Evolutionary conservation across 2,329 filamentous ascomycete species (phyloP).

Genomic region (Penicillium sclerotiorum): DNA sequence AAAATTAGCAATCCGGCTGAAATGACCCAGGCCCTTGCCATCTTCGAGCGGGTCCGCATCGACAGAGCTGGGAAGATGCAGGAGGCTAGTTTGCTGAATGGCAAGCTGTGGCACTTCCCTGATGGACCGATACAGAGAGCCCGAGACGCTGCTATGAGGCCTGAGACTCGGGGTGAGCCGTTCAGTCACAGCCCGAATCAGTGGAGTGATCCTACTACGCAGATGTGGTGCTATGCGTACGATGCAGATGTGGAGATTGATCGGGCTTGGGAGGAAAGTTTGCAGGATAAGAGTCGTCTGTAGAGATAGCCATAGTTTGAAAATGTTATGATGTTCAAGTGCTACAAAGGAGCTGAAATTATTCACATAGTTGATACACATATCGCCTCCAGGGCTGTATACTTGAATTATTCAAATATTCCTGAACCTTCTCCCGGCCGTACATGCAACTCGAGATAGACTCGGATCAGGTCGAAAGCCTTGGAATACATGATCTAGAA

Average conservation of each 20-base stretch:
- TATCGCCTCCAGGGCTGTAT: no score
- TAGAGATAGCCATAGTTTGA: neutral
- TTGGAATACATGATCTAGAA: no score
- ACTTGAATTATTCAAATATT: no score
- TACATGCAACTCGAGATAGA: no score
- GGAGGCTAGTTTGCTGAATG: conserved; percentile 51
- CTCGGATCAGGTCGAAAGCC: no score
- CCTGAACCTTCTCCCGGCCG: no score
- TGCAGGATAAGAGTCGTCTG: neutral
- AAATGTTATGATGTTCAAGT: neutral
- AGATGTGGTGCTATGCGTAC: conserved; percentile 54
- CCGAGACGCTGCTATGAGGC: conserved; percentile 45
- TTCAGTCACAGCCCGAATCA: conserved; percentile 50
- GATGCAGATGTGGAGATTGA: conserved; percentile 44
- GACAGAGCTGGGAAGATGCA: conserved; percentile 44
- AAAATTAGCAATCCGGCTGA: conserved; percentile 29
- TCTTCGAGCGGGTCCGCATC: conserved; percentile 44
- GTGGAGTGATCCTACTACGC: conserved; percentile 52
- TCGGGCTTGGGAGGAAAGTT: conserved; percentile 25
- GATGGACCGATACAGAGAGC: conserved; percentile 48
- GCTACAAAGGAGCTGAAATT: no score
- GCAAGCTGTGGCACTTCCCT: conserved; percentile 51
- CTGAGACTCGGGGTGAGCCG: conserved; percentile 42
- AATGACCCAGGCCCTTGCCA: conserved; percentile 30
- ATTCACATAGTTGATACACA: no score